Conservation (phyloP, 2,329 filamentous ascomycete species). For the Neofusicoccum ribis region DNA sequence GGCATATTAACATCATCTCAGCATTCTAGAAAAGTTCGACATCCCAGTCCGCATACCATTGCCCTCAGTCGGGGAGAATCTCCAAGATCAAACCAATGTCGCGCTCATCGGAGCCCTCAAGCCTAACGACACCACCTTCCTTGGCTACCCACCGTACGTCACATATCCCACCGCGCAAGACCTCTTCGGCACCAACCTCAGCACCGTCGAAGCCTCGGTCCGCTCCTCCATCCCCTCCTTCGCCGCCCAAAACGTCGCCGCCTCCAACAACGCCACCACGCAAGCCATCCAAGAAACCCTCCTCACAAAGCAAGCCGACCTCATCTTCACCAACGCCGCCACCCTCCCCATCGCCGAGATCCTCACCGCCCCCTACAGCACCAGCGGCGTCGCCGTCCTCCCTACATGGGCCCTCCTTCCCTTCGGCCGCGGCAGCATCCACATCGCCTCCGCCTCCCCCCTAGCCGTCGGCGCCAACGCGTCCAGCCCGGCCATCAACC, state of each 20-base stretch:
- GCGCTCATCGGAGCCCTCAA: constrained; percentile 24
- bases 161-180: constrained; percentile 37
- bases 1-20: background rate
- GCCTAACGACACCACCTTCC: constrained; percentile 34
- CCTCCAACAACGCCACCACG: constrained; percentile 24
- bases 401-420: constrained; percentile 42
- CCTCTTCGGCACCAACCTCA: constrained; percentile 34
- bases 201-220: constrained; percentile 27
- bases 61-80: constrained; percentile 34
- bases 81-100: constrained; percentile 36
- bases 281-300: constrained; percentile 41
- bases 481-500: constrained; percentile 39
- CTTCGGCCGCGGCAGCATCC: constrained; percentile 36
- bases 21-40: constrained; percentile 24
- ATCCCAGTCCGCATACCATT: constrained; percentile 25
- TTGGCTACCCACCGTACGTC: constrained; percentile 40
- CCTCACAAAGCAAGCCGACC: constrained; percentile 48
- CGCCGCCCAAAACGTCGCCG: constrained; percentile 27
- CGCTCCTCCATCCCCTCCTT: constrained; percentile 31
- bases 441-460: constrained; percentile 33
- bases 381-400: constrained; percentile 31
- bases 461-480: constrained; percentile 25
- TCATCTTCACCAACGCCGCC: constrained; percentile 48
- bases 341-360: constrained; percentile 47
- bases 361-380: constrained; percentile 37